Base-by-base conservation (phyloP, 1,284 basidiomycete genomes). In the Boletellus sp. region DNA sequence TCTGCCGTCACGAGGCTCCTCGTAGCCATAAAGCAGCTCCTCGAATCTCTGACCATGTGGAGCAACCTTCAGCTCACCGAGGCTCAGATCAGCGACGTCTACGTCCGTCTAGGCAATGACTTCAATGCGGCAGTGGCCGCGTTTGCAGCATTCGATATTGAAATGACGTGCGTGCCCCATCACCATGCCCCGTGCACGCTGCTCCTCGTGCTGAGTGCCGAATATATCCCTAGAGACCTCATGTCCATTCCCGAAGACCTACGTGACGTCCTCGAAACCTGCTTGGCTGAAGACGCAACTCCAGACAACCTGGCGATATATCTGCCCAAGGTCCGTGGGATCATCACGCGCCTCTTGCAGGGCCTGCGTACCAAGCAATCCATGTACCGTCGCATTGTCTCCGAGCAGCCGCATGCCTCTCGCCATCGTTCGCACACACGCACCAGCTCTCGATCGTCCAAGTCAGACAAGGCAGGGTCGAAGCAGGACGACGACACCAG, bases 91-190 rank as follows among this genome's bases (percentile, higher is more conserved):
- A 97, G 93, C 75, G 93, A 98, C 70, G 90, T 97, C 52, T 99
- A 99, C 70, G 97, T 99, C 49, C 83, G 88, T 44, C 78, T 99
- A 18, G 96, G 96, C 19, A 98, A 99, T 70, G 95, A 97, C 65
- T 98, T 99, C 76, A 97, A 97, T 68, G 83, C 86, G 18, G 94
- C 94, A 24, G 91, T 95, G 36, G 81, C 86, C 48, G 93, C 95
- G 1, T 99, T 99, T 69, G 80, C 81, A 11, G 77, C 81, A 21
- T 93, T 88, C 59, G 86, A 88, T 49, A 97, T 99, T 60, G 85
- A 91, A 57, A 97, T 98, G 88, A 78, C 78, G 94, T 96, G 70
- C 72, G 91, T 81, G 18, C 21, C 35, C 43, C 39, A 49, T 39
- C 53, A 55, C 39, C 54, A 52, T 50, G 44, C 53, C 44, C 13